Evolutionary conservation across 306 rosid species (phyloP), one percentile per base, ranked within the genome.

Genomic region (Vicia faba): DNA sequence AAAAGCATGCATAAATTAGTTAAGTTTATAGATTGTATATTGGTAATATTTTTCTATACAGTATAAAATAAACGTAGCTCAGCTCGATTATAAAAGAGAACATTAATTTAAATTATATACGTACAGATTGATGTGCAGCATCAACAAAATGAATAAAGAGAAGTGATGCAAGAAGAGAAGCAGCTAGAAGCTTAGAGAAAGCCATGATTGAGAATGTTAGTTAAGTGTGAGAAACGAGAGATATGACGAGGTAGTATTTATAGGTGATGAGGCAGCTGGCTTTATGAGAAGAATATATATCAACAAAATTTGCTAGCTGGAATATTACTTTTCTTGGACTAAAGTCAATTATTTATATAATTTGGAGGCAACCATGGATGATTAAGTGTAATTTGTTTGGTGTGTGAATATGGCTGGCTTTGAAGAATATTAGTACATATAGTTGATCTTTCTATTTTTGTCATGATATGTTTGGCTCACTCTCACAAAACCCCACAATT

Each of bases 151-250:
- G 83, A 55, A 82, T 68, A 13, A 81, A 20, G 51, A 81, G 61
- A 57, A 84, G 73, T 49, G 84, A 83, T 20, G 75, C 49, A 49
- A 91, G 77, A 73, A 86, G 81, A 8, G 73, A 82, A 61, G 70
- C 66, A 46, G 70, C 9, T 51, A 86, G 43, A 73, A 68, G 59
- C 74, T 84, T 86, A 19, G 87, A 70, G 79, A 79, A 44, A 69
- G 86, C 68, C 97, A 87, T 89, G 33, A 29, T 4, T 4, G 20
- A 7, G 58, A 31, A 28, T 28, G 6, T 16, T 13, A 26, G 16
- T 48, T 48, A 20, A 20, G 44, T 61, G 46, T 18, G 54, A 12
- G 64, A 56, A 62, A 78, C 46, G 68, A 76, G 54, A 63, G 71
- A 16, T 46, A 55, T 25, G 53, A 40, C 61, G 69, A 43, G 58